Evolutionary conservation across 2,329 filamentous ascomycete genomes (phyloP), one percentile per base, ranked within the genome.

Genomic region (Penicillium freii): DNA sequence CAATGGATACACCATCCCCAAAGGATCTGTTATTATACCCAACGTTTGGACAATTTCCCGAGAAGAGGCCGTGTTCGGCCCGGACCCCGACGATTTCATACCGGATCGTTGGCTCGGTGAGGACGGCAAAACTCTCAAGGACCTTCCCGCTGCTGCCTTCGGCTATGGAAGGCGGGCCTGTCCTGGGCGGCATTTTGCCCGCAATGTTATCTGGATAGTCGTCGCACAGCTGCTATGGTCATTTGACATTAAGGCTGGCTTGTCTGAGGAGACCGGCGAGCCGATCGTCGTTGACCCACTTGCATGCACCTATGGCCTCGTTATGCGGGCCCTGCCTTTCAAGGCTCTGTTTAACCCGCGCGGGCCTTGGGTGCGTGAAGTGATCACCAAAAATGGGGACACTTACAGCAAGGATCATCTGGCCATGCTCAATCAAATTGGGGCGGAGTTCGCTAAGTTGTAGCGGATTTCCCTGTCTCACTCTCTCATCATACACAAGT

Each of bases 1-100:
- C 57, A 68, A 72, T 33, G 66, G 67, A 34, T 65, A 70, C 38
- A 50, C 59, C 36, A 74, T 77, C 23, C 73, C 74, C 17, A 69
- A 69, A 40, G 68, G 66, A 21, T 70, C 73, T 8, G 65, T 69
- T 4, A 40, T 75, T 11, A 27, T 66, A 10, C 51, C 56, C 10
- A 71, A 65, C n/a, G 40, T 50, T 23, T 65, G 63, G 57, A 23
- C 46, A 38, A 34, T 34, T 10, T 34, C 31, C 19, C 31, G 31
- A 23, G 46, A 49, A 34, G 33, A 49, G 21, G 21, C 31, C 19
- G 5, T 34, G 17, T 49, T 33, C 6, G 42, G 42, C 17, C 13
- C 21, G 10, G 33, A 49, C 6, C 46, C 46, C 19, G 29, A 34
- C 9, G 13, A 34, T 27, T 49, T 49, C 33, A 21, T 21, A 23